phyloP scores from a whole-genome alignment of 2,329 filamentous ascomycete species.

The Tolypocladium amazonense region DNA sequence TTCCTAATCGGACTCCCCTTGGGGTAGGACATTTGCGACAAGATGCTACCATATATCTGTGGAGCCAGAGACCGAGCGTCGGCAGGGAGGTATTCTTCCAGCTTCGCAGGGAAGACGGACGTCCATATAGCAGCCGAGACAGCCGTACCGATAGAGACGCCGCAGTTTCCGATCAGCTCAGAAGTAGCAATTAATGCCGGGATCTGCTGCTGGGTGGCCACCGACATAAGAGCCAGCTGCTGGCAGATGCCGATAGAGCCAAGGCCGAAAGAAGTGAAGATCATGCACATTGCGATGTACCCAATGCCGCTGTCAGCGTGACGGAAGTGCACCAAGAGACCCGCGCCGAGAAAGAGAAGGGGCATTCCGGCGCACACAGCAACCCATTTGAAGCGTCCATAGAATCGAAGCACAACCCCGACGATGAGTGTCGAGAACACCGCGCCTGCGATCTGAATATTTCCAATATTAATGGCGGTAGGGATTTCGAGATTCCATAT shows the following conservation, averaged over 20 bases:
- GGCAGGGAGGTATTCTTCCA: background rate
- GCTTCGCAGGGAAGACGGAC: background rate
- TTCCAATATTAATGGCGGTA: background rate
- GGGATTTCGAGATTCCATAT: background rate
- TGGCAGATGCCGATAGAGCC: background rate
- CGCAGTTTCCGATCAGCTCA: background rate
- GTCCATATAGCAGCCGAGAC: background rate
- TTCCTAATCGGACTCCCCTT: background rate
- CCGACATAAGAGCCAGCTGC: background rate
- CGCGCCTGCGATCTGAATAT: background rate
- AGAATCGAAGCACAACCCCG: background rate
- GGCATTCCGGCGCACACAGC: background rate
- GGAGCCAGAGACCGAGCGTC: background rate
- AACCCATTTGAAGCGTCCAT: background rate
- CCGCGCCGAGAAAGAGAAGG: background rate
- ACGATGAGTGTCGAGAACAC: background rate
- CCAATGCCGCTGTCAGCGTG: background rate
- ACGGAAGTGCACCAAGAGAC: background rate
- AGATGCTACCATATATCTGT: background rate
- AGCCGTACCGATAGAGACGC: background rate
- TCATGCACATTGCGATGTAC: background rate
- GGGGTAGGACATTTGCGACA: background rate
- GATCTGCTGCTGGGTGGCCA: background rate
- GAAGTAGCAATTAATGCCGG: background rate
- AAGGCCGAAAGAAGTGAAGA: background rate